Evolutionary conservation across 2,329 filamentous ascomycete species (phyloP).

Genomic region (Nigrograna mackinnonii): DNA sequence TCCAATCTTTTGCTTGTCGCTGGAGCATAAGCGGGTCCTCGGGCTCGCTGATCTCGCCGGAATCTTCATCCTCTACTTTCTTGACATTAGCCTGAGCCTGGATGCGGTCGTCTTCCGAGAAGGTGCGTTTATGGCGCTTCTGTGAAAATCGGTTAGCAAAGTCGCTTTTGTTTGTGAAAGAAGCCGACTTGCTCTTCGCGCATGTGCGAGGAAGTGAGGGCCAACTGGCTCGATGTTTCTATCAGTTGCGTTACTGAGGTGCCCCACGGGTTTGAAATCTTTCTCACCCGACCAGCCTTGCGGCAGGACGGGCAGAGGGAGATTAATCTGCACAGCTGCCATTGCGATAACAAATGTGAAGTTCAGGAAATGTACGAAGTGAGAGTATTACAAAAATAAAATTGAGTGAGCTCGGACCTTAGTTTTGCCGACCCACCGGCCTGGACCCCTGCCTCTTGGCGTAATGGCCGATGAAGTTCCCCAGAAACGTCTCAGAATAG

Average conservation of each 20-base stretch:
- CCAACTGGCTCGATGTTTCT: conserved; percentile 94
- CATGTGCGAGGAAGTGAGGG: conserved; percentile 96
- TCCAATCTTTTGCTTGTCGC: conserved; percentile 98
- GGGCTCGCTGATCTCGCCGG: conserved; percentile 87
- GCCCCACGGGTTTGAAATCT: conserved; percentile 84
- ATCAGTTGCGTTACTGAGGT: conserved; percentile 76
- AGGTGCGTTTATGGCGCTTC: conserved; percentile 92
- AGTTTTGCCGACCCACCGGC: conserved; percentile 1
- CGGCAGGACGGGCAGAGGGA: conserved; percentile 75
- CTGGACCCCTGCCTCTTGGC: conserved; percentile 10
- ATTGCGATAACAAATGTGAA: conserved; percentile 52
- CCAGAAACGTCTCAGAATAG: conserved; percentile 21
- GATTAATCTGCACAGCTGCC: conserved; percentile 66
- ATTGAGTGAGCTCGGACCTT: conserved; percentile 6
- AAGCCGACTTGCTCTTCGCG: conserved; percentile 71
- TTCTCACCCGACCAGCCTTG: conserved; percentile 84
- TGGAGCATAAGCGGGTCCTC: conserved; percentile 92
- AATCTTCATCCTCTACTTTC: conserved; percentile 91
- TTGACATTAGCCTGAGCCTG: conserved; percentile 93
- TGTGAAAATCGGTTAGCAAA: conserved; percentile 32
- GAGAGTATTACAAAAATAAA: not conserved
- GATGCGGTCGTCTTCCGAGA: conserved; percentile 97
- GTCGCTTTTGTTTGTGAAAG: not conserved
- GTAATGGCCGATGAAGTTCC: conserved; percentile 1
- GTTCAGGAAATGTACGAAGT: not conserved